Base-by-base conservation (phyloP, 163 green algal genomes). In the Scenedesmus sp. region DNA sequence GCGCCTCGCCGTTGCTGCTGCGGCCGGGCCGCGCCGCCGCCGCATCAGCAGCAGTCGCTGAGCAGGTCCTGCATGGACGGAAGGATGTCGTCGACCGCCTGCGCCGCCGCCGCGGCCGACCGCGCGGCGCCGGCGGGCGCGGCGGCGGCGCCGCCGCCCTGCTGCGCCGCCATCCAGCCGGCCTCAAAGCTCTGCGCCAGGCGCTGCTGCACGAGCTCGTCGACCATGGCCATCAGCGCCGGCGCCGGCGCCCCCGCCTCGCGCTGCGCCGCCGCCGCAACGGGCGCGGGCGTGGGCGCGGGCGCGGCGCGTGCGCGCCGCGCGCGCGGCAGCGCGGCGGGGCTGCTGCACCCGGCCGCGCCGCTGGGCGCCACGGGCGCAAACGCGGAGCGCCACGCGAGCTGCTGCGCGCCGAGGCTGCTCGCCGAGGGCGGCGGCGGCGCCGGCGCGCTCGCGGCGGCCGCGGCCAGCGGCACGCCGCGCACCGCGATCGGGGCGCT, bases 51-150 rank as follows among this genome's bases (percentile, higher is more conserved):
- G 44, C 47, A 75, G 50, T 75, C 66, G 3, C 47, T 75, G 6
- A 75, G 66, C 28, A 75, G 24, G 29, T 75, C 66, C 28, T 75
- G 66, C 66, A 75, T 75, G 5, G 66, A 75, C 3, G 66, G 66
- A 47, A 75, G 48, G 28, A 75, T 75, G 34, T 75, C 66, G 36
- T 75, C 66, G 2, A 75, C 48, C 13, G 31, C 18, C 66, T 63
- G 11, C 28, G 28, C 57, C 57, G 22, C 58, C 31, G 26, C 17
- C 5, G 29, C 58, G 26, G 31, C 26, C 15, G 3, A 48, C 14
- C 24, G 3, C 0, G 14, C 15, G 7, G 22, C n/a, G 24, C 28
- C 48, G 33, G 18, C n/a, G 45, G 26, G 22, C 34, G 47, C 26
- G 50, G 65, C 65, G 60, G 47, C 47, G 45, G 48, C 65, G 58